Base-by-base conservation (phyloP, 2,329 filamentous ascomycete genomes). In the Metarhizium anisopliae region DNA sequence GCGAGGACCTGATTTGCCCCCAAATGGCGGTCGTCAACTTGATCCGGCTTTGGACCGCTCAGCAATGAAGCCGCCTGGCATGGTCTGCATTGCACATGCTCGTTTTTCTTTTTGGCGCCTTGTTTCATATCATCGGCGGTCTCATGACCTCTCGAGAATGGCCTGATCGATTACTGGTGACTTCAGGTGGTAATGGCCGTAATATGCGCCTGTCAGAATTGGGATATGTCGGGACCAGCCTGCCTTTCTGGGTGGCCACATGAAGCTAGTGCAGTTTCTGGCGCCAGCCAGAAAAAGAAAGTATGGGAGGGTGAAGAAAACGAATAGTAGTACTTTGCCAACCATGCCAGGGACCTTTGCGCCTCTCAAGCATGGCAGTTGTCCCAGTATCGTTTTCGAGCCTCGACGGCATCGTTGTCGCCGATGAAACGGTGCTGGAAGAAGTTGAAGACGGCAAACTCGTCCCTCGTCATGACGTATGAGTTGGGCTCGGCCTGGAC, bases 391-490 rank as follows among this genome's bases (percentile, higher is more conserved):
- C 78, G 70, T 61, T 68, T 75, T 59, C 73, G 72, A 18, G 80
- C 80, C 42, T 67, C 70, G n/a, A 72, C 65, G 45, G 77, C 77
- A n/a, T 73, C 63, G 60, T 72, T 66, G 60, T 79, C 69, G 58
- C 81, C 80, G 35, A 74, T 68, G 66, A 87, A 90, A 10, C 86
- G 81, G 59, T 80, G 72, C 59, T 88, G 85, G 69, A 87, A 93
- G 70, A 86, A 93, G 75, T 94, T 95, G 81, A 95, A 91, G 58
- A 95, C 79, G 55, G 88, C 83, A 65, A 94, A 95, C 72, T 95
- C 90, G 70, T 90, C 84, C 59, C 80, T 77, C 38, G 77, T 83
- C 75, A 95, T 84, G 60, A 94, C 71, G 70, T 93, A 95, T n/a
- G 76, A 75, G 52, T 80, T 72, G 1, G 87, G 87, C 36, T 85